Base-by-base conservation (phyloP, 176 grass and related monocot species). In the Puccinellia tenuiflora region DNA sequence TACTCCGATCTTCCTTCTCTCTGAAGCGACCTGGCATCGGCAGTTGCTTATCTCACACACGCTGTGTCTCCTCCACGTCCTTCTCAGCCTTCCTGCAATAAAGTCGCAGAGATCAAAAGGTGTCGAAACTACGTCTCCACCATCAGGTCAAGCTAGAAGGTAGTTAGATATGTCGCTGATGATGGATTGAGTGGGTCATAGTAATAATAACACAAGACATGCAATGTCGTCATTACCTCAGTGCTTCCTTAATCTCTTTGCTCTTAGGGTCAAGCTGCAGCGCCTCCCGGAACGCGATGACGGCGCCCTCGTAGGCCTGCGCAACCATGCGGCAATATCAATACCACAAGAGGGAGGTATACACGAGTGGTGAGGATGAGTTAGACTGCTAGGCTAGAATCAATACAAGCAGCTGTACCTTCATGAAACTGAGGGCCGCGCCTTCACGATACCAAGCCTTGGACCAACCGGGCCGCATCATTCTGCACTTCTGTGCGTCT, bases 41-140 rank as follows among this genome's bases (percentile, higher is more conserved):
- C 21, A 21, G 67, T 43, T 70, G 67, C 37, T 1, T 25, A 42
- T 70, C 38, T 70, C 43, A 43, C 67, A 2, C 20, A 8, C 2
- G 1, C 66, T 12, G 35, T 2, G 0, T 4, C 66, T 45, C 6
- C 68, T 71, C 68, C 39, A 7, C 0, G 9, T 38, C 38, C 38
- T 71, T 71, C 39, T 71, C 39, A 14, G 68, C 39, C n/a, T 71
- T 71, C 68, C 68, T 71, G 68, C 68, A 71, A 71, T 14, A 38
- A 71, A 7, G 13, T 8, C 68, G 11, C 5, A 16, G 6, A 17
- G n/a, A 71, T 45, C 13, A 70, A 70, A 70, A 42, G 5, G 38
- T 6, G 6, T 70, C n/a, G 1, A 70, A 16, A 70, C 11, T 8
- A 43, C 67, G 43, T 25, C 66, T 43, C n/a, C 67, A 43, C 13